Percentiles rank a stretch among this genome's conserved stretches.
Conservation (phyloP, 2,329 filamentous ascomycete species). For the Talaromyces sp. region DNA sequence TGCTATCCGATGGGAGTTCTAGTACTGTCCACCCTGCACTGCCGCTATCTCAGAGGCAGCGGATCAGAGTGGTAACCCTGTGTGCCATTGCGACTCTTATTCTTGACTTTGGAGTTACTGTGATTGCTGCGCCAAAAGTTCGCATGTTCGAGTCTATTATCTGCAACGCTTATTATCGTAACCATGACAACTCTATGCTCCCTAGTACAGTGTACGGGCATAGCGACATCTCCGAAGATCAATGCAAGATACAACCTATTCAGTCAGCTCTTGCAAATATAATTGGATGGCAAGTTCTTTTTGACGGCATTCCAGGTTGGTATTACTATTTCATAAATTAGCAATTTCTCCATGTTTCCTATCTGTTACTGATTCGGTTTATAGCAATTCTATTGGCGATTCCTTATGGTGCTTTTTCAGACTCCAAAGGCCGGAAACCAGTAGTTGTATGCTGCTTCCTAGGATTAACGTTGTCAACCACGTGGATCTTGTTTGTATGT, state of each 20-base stretch:
- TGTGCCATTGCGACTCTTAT: background rate
- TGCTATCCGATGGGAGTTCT: background rate
- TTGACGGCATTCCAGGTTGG: background rate
- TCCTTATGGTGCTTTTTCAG: background rate
- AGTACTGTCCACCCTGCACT: background rate
- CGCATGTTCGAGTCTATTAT: background rate
- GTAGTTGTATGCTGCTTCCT: background rate
- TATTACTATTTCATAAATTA: background rate
- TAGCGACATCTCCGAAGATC: background rate
- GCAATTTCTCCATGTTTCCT: background rate
- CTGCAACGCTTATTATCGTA: background rate
- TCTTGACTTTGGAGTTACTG: background rate
- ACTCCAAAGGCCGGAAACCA: background rate
- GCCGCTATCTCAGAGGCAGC: background rate
- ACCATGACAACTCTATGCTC: background rate
- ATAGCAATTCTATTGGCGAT: background rate
- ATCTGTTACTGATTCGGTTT: background rate
- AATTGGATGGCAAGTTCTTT: background rate
- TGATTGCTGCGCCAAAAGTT: background rate
- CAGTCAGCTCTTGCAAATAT: background rate
- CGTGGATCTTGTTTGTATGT: background rate
- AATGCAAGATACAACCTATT: background rate
- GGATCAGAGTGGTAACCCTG: background rate
- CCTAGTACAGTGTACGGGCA: background rate
- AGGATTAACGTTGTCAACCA: background rate